phyloP scores from a whole-genome alignment of 2,329 filamentous ascomycete species.

The Fonsecaea nubica region DNA sequence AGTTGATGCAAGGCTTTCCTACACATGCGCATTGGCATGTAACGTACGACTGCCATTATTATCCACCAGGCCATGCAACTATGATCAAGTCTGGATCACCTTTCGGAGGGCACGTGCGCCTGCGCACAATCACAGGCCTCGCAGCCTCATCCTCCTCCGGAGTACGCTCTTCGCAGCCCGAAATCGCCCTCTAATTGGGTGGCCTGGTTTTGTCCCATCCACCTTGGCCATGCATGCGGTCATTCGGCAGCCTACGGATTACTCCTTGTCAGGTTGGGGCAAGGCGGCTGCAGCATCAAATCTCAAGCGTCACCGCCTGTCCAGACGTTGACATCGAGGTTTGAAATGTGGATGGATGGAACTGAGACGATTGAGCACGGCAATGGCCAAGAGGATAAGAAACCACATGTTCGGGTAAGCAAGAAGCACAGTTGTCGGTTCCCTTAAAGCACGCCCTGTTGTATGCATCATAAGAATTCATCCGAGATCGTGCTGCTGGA shows the following conservation, averaged over 20 bases:
- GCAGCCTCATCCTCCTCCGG: slow-evolving; percentile 7
- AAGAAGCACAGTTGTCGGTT: slow-evolving; percentile 33
- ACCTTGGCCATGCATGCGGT: background rate
- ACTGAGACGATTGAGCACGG: background rate
- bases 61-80: background rate
- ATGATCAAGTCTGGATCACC: background rate
- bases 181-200: slow-evolving; percentile 17
- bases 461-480: slow-evolving; percentile 40
- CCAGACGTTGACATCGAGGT: background rate
- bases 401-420: background rate
- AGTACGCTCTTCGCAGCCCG: slow-evolving; percentile 15
- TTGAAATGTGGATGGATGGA: background rate
- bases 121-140: background rate
- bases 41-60: background rate
- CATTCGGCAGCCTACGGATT: background rate
- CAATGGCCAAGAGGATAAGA: background rate
- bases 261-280: background rate
- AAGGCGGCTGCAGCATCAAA: slow-evolving; percentile 9
- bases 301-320: slow-evolving; percentile 1
- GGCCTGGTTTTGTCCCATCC: background rate
- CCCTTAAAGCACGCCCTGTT: slow-evolving; percentile 36
- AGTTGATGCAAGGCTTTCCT: slow-evolving; percentile 32
- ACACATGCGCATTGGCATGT: slow-evolving; percentile 7
- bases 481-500: slow-evolving; percentile 37
- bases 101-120: slow-evolving; percentile 22